phyloP scores from a whole-genome alignment of 73 alveolate species.

The Symbiodinium pilosum region DNA sequence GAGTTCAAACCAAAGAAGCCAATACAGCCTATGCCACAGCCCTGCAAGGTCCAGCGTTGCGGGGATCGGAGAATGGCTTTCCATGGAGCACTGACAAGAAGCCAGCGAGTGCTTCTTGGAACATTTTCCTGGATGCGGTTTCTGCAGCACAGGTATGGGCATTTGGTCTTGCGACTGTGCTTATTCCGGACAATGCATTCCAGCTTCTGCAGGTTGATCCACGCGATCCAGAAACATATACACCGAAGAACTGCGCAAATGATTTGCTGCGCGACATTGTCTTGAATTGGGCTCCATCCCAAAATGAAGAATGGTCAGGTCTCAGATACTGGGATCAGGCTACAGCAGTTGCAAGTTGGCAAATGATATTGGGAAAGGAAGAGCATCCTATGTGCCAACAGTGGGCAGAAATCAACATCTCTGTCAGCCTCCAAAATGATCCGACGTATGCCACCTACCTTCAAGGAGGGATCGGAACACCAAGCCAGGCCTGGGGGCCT shows the following conservation, averaged over 20 bases:
- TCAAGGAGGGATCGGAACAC: background rate
- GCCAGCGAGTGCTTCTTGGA: slow-evolving; percentile 50
- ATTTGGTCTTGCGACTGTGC: slow-evolving; percentile 15
- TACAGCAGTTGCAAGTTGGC: background rate
- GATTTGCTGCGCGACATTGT: background rate
- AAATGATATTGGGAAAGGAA: background rate
- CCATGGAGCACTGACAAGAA: slow-evolving; percentile 50
- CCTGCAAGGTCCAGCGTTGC: background rate
- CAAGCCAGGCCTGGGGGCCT: background rate
- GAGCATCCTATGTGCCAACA: slow-evolving; percentile 9
- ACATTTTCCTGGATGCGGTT: slow-evolving; percentile 40
- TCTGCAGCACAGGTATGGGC: slow-evolving; percentile 60
- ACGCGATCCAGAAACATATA: background rate
- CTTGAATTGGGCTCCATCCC: slow-evolving; percentile 32
- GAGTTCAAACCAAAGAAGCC: background rate
- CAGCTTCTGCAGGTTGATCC: slow-evolving; percentile 9
- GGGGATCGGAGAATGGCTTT: background rate
- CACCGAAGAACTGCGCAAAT: background rate
- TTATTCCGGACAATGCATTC: slow-evolving; percentile 64
- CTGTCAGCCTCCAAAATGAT: slow-evolving; percentile 61
- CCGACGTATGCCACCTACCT: slow-evolving; percentile 43
- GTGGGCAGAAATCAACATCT: slow-evolving; percentile 11
- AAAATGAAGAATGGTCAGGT: background rate
- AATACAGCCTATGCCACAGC: no score
- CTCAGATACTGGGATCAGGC: slow-evolving; percentile 75